Percentiles rank a stretch among this genome's conserved stretches.
These are phyloP conservation scores for Verticillium alfalfae DNA, from an alignment of 2,329 filamentous ascomycete species.

Conservation along the genomic window DNA sequence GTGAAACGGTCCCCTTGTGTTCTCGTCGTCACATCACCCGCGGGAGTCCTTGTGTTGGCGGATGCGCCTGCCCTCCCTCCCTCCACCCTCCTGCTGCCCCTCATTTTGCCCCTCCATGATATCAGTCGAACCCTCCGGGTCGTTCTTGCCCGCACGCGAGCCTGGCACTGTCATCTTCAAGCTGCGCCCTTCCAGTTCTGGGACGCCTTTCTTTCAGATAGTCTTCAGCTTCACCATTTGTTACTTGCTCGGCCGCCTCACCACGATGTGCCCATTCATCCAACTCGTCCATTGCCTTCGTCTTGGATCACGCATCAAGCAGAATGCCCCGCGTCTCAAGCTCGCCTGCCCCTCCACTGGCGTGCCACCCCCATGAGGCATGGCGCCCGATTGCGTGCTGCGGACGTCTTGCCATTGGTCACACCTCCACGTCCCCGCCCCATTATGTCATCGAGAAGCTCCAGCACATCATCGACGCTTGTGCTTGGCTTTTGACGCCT, in stretches of 20 bases:
- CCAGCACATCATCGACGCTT: slow-evolving; percentile 3
- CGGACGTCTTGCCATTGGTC: slow-evolving; percentile 20
- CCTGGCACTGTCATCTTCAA: background rate
- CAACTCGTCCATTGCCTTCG: background rate
- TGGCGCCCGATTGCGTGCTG: slow-evolving; percentile 25
- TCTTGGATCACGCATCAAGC: background rate
- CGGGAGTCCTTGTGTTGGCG: background rate
- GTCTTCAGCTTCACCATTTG: background rate
- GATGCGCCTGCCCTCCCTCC: background rate
- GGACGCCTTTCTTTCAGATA: background rate
- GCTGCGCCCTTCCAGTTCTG: too few species aligned
- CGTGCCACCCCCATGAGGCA: slow-evolving; percentile 11
- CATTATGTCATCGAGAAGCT: slow-evolving; percentile 22
- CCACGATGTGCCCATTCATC: background rate
- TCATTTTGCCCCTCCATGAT: background rate
- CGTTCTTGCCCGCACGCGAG: background rate
- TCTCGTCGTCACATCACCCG: background rate
- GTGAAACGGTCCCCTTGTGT: background rate
- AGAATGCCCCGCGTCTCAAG: slow-evolving; percentile 1
- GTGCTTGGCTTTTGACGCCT: background rate
- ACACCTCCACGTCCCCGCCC: slow-evolving; percentile 9
- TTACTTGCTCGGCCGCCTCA: background rate
- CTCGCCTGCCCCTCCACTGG: slow-evolving; percentile 20
- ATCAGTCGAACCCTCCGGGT: background rate
- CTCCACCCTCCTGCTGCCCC: background rate